Evolutionary conservation across 1,284 basidiomycete genomes (phyloP).

Genomic region (Malassezia dermatis): DNA sequence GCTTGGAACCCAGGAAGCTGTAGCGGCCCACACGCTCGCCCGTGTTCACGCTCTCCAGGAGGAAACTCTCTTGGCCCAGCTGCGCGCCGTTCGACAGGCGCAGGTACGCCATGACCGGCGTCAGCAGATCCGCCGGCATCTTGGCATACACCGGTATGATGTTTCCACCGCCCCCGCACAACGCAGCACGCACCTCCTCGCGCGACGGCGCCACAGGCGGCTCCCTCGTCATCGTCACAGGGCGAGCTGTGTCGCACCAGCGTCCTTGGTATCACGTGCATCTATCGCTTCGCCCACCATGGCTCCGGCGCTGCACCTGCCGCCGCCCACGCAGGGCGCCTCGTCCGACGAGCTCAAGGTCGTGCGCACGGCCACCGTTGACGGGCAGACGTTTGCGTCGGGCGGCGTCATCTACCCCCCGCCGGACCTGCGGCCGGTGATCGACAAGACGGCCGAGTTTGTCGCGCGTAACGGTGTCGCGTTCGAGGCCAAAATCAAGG

Average conservation of each 20-base stretch:
- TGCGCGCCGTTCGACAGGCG: slow-evolving; percentile 81
- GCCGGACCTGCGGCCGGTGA: slow-evolving; percentile 61
- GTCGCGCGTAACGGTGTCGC: slow-evolving; percentile 56
- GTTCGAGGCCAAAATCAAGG: slow-evolving; percentile 42
- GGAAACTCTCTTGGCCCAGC: slow-evolving; percentile 47
- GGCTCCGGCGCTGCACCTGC: slow-evolving; percentile 27
- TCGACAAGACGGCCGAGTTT: slow-evolving; percentile 89
- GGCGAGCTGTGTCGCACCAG: background rate
- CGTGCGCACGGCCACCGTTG: slow-evolving; percentile 18
- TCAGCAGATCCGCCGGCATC: slow-evolving; percentile 87
- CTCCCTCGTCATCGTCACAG: background rate
- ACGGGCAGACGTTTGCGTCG: slow-evolving; percentile 27
- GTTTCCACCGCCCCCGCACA: slow-evolving; percentile 56
- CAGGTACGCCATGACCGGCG: slow-evolving; percentile 92
- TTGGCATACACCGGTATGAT: slow-evolving; percentile 85
- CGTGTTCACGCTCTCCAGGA: slow-evolving; percentile 58
- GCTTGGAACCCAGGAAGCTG: slow-evolving; percentile 93
- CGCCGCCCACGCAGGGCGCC: slow-evolving; percentile 24
- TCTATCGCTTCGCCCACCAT: background rate
- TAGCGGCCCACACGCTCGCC: slow-evolving; percentile 87
- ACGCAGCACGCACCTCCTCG: slow-evolving; percentile 31
- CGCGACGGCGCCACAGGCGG: slow-evolving; percentile 23
- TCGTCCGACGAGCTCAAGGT: slow-evolving; percentile 1
- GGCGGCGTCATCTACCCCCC: slow-evolving; percentile 48
- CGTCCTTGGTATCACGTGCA: background rate